Percentiles rank a stretch among this genome's conserved stretches.
Evolutionary conservation across 2,329 filamentous ascomycete genomes (phyloP).

Genomic region (Sporothrix curviconia): DNA sequence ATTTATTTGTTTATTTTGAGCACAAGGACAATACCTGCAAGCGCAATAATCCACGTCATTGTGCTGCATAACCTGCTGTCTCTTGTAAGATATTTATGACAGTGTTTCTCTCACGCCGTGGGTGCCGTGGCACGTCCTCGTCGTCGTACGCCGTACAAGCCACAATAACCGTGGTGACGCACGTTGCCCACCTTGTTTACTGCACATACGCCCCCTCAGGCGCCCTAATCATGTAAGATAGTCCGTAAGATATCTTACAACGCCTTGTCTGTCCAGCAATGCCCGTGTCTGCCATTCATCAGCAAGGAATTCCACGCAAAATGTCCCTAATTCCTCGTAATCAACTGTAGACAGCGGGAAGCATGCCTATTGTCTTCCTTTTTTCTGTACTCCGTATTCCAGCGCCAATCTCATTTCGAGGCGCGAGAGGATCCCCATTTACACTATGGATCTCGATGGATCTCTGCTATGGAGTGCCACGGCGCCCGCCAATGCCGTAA

Average conservation of each 20-base stretch:
- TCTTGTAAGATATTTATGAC: too few relatives aligned
- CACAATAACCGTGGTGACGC: not conserved
- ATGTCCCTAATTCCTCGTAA: not conserved
- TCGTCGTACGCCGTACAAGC: not conserved
- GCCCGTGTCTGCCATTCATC: too few relatives aligned
- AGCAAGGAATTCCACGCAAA: too few relatives aligned
- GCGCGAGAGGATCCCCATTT: not conserved
- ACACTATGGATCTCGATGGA: not conserved
- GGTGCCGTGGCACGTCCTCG: not conserved
- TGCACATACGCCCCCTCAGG: too few relatives aligned
- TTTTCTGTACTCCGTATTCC: not conserved
- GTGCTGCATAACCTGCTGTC: not conserved
- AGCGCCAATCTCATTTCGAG: not conserved
- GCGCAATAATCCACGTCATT: slow-evolving; percentile 2
- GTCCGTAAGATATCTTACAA: too few relatives aligned
- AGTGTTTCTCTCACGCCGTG: too few relatives aligned
- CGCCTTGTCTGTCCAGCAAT: too few relatives aligned
- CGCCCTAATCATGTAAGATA: too few relatives aligned
- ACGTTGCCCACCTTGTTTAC: not conserved
- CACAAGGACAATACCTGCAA: too few relatives aligned
- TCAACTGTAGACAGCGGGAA: not conserved
- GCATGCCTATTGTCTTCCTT: not conserved
- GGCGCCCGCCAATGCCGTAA: too few relatives aligned
- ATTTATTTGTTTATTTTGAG: too few relatives aligned
- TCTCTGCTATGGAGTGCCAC: too few relatives aligned